Conservation (phyloP, 192 early-diverging fungal genomes). For the Rhizoclosmatium sp. region DNA sequence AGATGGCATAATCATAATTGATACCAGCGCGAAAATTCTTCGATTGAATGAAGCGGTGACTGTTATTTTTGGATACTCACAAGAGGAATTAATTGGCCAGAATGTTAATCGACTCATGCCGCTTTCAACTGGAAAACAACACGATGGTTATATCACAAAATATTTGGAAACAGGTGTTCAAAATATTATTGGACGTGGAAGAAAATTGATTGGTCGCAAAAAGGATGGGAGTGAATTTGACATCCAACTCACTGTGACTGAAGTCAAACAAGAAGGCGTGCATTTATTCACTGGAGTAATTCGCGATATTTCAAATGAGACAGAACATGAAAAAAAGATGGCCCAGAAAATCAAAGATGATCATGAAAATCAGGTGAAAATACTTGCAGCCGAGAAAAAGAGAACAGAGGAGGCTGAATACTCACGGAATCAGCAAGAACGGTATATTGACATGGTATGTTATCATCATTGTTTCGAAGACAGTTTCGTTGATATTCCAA, state of each 20-base stretch:
- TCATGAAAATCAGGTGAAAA: background rate
- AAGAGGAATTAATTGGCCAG: conserved; percentile 44
- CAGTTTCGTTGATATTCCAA: background rate
- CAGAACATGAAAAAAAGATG: background rate
- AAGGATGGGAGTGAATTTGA: conserved; percentile 48
- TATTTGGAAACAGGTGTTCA: conserved; percentile 40
- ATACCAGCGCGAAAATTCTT: conserved; percentile 30
- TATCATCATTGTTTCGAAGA: too few species aligned
- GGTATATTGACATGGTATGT: conserved; percentile 39
- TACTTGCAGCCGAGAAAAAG: background rate
- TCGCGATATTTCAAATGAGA: conserved; percentile 49
- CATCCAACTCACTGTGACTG: conserved; percentile 45
- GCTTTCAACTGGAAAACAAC: conserved; percentile 19
- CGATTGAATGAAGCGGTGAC: conserved; percentile 48
- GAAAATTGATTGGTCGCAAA: conserved; percentile 34
- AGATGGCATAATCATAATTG: conserved; percentile 53
- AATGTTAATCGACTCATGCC: conserved; percentile 48
- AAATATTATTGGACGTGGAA: conserved; percentile 38
- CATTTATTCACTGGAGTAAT: conserved; percentile 58
- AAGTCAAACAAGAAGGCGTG: conserved; percentile 42
- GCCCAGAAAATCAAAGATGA: background rate
- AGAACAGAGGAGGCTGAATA: conserved; percentile 10
- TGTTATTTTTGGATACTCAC: conserved; percentile 47
- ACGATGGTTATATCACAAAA: conserved; percentile 36
- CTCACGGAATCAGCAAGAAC: conserved; percentile 1